These are phyloP conservation scores for Trichoderma sp. DNA, from an alignment of 2,329 filamentous ascomycete species.

Conservation along the genomic window DNA sequence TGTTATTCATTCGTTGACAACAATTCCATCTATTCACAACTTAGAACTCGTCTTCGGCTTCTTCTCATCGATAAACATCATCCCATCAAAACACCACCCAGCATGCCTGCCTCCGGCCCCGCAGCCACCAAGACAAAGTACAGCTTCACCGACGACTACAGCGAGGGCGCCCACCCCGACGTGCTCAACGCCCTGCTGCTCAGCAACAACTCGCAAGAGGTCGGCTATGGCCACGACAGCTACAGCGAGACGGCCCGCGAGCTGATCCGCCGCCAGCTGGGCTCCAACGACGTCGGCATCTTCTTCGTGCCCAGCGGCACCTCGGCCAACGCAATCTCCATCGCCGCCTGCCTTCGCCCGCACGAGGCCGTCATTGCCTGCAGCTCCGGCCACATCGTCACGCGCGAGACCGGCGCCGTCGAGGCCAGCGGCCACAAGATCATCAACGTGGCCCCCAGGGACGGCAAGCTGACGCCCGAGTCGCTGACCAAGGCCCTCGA, in stretches of 20 bases:
- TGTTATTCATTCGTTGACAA: too few relatives aligned
- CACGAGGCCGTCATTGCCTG: slow-evolving; percentile 57
- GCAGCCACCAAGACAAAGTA: slow-evolving; percentile 39
- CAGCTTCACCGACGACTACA: slow-evolving; percentile 57
- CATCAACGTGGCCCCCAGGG: slow-evolving; percentile 50
- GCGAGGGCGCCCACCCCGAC: slow-evolving; percentile 55
- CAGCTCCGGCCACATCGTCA: slow-evolving; percentile 54
- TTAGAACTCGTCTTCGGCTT: background rate
- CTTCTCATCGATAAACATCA: background rate
- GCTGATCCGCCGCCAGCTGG: slow-evolving; percentile 46
- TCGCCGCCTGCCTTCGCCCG: slow-evolving; percentile 54
- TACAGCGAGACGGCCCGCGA: slow-evolving; percentile 48
- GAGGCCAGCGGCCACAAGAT: slow-evolving; percentile 58
- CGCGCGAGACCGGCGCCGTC: slow-evolving; percentile 54
- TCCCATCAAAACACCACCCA: background rate
- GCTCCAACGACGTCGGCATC: slow-evolving; percentile 48
- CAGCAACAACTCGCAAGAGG: slow-evolving; percentile 51
- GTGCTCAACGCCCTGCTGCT: slow-evolving; percentile 51
- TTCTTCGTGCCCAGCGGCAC: slow-evolving; percentile 58
- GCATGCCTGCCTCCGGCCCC: slow-evolving; percentile 20
- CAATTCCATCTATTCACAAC: background rate
- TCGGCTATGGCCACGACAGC: slow-evolving; percentile 52
- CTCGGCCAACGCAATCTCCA: slow-evolving; percentile 56
- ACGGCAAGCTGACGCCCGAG: slow-evolving; percentile 53
- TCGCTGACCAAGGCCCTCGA: slow-evolving; percentile 49